Base-by-base conservation (phyloP, 306 rosid genomes). In the Dicorynia guianensis region DNA sequence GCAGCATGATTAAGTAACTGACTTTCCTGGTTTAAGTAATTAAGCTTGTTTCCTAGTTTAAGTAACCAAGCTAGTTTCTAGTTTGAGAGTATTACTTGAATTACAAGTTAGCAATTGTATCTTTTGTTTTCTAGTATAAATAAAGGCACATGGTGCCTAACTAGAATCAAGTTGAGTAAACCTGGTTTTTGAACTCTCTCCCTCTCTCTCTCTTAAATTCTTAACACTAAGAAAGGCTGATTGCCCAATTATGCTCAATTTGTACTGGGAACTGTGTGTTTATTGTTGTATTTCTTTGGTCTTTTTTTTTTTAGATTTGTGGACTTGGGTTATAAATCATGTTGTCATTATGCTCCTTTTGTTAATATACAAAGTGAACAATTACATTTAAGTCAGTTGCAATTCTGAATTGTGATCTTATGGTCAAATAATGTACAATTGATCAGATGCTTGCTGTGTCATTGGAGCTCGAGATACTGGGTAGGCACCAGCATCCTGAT, bases 401-500 rank as follows among this genome's bases (percentile, higher is more conserved):
- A 25, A 25, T 83, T 38, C 64, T 80, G 53, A 33, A 34, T 66
- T 60, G 40, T 68, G 52, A 79, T 81, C 63, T 70, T 38, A 20
- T 65, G 77, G 69, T 74, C 73, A 69, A 75, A 77, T 75, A 34
- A 63, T 58, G 43, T 74, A 43, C 65, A 76, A 73, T 77, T 79
- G 62, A 82, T 81, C 93, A 95, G 98, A 95, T 92, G 95, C 87
- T 85, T 56, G 58, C 86, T 33, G 91, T 92, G 80, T 88, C 98
- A 36, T 60, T 69, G 84, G 98, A 95, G 66, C 98, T 95, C 20
- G 98, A 95, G 88, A 92, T 95, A 84, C 88, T 95, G 73, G 97
- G 96, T 74, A 92, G 98, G 87, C 86, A 89, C 82, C 96, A 87
- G 50, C 98, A 92, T 79, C 98, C 98, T 63, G 86, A 87, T 78